Conservation (phyloP, 2,329 filamentous ascomycete species). For the Colletotrichum sp. region DNA sequence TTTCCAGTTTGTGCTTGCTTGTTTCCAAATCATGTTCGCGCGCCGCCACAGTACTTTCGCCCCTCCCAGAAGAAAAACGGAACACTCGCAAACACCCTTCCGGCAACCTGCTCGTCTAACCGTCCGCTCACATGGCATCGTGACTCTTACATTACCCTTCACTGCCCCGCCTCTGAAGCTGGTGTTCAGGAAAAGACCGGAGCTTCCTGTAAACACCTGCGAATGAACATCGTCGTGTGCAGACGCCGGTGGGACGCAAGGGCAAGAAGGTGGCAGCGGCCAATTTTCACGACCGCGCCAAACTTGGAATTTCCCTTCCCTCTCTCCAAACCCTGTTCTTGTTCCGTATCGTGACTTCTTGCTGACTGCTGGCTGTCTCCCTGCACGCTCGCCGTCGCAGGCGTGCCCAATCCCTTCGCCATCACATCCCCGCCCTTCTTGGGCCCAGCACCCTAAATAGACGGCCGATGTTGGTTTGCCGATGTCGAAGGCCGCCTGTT, state of each 20-base stretch:
- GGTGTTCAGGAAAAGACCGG: neutral
- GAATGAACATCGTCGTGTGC: neutral
- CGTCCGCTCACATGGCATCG: neutral
- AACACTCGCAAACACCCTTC: neutral
- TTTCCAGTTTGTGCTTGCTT: neutral
- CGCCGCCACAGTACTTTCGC: neutral
- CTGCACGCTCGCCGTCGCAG: neutral
- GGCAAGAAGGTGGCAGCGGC: neutral
- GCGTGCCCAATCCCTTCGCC: neutral
- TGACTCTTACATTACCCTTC: neutral
- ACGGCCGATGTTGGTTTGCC: neutral
- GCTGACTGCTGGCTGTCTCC: neutral
- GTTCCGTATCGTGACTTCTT: neutral
- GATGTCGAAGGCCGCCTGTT: neutral
- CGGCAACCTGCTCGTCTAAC: neutral
- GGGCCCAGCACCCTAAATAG: conserved; percentile 1
- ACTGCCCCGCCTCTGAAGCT: neutral
- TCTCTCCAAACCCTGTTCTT: neutral
- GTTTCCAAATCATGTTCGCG: neutral
- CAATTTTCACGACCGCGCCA: neutral
- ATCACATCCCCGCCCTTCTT: neutral
- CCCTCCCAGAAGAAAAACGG: neutral
- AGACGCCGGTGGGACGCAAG: neutral
- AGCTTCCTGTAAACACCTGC: neutral
- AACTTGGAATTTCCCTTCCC: neutral